Percentiles rank a stretch among this genome's conserved stretches.
These are phyloP conservation scores for Polyporus tsugae DNA, from an alignment of 1,284 basidiomycete species.

Conservation along the genomic window DNA sequence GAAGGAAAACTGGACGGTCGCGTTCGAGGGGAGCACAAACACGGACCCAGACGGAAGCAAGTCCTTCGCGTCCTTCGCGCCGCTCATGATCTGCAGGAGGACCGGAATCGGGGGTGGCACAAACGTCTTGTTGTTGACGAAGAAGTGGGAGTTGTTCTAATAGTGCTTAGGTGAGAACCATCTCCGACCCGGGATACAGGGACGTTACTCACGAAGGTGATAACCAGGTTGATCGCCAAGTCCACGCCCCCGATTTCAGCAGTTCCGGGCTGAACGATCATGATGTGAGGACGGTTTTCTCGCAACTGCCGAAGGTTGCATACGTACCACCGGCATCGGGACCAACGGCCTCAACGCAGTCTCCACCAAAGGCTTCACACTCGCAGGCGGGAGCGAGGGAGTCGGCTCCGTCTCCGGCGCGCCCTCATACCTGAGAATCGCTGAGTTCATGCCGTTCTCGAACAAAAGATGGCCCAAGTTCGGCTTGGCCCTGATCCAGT, in stretches of 20 bases:
- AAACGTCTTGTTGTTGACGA: slow-evolving; percentile 41
- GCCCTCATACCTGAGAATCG: slow-evolving; percentile 61
- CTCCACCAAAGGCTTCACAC: slow-evolving; percentile 39
- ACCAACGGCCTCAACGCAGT: slow-evolving; percentile 36
- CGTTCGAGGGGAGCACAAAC: slow-evolving; percentile 40
- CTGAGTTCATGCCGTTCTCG: slow-evolving; percentile 52
- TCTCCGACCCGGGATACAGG: not conserved
- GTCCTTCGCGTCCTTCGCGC: slow-evolving; percentile 39
- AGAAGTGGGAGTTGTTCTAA: slow-evolving; percentile 34
- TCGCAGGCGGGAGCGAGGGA: slow-evolving; percentile 34
- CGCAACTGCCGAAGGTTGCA: not conserved
- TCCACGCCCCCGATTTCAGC: slow-evolving; percentile 39
- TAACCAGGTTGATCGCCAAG: slow-evolving; percentile 38
- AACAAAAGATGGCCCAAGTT: slow-evolving; percentile 45
- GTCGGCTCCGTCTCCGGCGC: slow-evolving; percentile 54
- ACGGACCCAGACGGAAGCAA: slow-evolving; percentile 44
- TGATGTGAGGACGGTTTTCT: not conserved
- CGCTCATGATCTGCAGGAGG: slow-evolving; percentile 49
- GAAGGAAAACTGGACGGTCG: slow-evolving; percentile 47
- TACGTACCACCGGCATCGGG: slow-evolving; percentile 26
- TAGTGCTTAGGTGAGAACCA: slow-evolving; percentile 3
- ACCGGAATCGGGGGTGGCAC: slow-evolving; percentile 42
- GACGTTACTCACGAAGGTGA: slow-evolving; percentile 35
- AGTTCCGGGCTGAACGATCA: slow-evolving; percentile 36
- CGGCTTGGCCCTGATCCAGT: slow-evolving; percentile 41